Evolutionary conservation across 2,329 filamentous ascomycete species (phyloP), one percentile per base, ranked within the genome.

Genomic region (Neofusicoccum parvum): DNA sequence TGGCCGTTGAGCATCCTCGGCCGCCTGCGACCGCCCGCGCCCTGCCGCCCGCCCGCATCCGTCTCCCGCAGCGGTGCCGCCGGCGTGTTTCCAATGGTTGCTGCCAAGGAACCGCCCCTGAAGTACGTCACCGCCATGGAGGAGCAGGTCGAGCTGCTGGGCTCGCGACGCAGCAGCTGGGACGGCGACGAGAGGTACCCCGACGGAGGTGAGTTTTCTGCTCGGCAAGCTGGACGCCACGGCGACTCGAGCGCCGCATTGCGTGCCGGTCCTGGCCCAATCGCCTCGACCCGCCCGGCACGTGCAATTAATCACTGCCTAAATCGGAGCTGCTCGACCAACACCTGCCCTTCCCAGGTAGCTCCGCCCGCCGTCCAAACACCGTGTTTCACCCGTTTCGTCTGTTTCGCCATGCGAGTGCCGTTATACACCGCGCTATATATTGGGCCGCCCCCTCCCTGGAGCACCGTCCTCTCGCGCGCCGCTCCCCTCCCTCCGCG

Each of bases 91-190:
- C 37, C 12, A 34, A 46, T 59, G 56, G 11, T 48, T 37, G 11
- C 56, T n/a, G 23, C 41, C 17, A 37, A 45, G 15, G 7, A 34
- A n/a, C 9, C 11, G 56, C 56, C 56, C 56, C 56, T 60, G 56
- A 60, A 37, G 20, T 27, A 36, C 15, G 27, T 10, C n/a, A 15
- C 36, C 11, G 43, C 20, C n/a, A 54, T 54, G 41, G 27, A 48
- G 43, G 53, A 60, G 17, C 27, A 60, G 6, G 41, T 60, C 27
- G 56, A 60, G 32, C 32, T 60, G 56, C 56, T 60, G 37, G 41
- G 23, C 32, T 23, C 41, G 3, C 23, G 7, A 3, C 43, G 56
- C 27, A 23, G n/a, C 41, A 48, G 41, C 41, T 43, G 36, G 17
- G 53, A 45, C 14, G 15, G 20, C 17, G 53, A 45, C 14, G 15